Base-by-base conservation (phyloP, 1,139 yeast species). In the Magnusiomyces tetraspermus region DNA sequence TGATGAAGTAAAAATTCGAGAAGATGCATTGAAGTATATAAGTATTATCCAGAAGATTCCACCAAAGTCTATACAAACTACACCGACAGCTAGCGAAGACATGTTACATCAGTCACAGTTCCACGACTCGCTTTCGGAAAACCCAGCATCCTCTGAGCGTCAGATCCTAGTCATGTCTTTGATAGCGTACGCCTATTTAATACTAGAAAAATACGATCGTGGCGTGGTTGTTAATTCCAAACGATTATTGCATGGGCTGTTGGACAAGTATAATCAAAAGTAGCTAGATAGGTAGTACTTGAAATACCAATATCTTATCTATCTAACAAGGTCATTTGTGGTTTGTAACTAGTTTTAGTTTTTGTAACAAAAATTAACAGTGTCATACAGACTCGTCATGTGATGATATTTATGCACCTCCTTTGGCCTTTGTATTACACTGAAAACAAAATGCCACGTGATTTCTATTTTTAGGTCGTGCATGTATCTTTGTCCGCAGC, bases 11-110 rank as follows among this genome's bases (percentile, higher is more conserved):
- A 28, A 28, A 28, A 55, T 55, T 2, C 50, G 53, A 36, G 42
- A 50, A 2, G 57, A 56, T 47, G 60, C 60, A 6, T 30, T 57
- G 52, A 50, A 49, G 30, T 58, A 58, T 42, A 37, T 58, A 33
- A 55, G 53, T 10, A 44, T 58, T 46, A 53, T 57, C 13, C 50
- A 54, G 26, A 48, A 45, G 23, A 46, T 52, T 26, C 59, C 59
- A 6, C 60, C 60, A 3, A 53, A 54, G 46, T 38, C 52, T 13
- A 47, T 57, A 8, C 53, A 51, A 21, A 57, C 53, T 15, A 15
- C 45, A 15, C 45, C 45, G 13, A 23, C 45, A 2, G 45, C 45
- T n/a, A 42, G 45, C 45, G 45, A 42, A 42, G 33, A 28, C 33
- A 28, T 8, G 11, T 28, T 28, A 10, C 15, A 36, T 10, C 19